Base-by-base conservation (phyloP, 306 rosid species). In the Phaseolus lunatus region DNA sequence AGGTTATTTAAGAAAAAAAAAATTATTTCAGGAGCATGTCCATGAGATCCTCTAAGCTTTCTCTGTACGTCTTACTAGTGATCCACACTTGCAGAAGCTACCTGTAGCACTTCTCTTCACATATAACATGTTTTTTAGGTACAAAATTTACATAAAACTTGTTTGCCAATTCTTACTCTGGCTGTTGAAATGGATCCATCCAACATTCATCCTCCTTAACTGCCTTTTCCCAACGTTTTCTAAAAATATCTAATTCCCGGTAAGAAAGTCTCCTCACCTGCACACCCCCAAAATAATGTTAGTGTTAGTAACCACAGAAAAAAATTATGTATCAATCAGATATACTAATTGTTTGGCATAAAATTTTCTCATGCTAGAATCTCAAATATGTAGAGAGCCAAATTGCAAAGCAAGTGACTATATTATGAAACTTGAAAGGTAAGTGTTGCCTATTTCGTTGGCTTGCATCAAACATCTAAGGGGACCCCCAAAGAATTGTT, bases 211-310 rank as follows among this genome's bases (percentile, higher is more conserved):
- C 89, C 33, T 67, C 78, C 22, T 76, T 16, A 54, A 26, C 86
- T 4, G 89, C 89, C 80, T 62, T 83, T 52, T 76, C 29, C 89
- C 89, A 85, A 26, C 89, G 86, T 85, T 85, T 82, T 33, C 6
- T 52, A 35, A 85, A 85, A 22, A 80, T 5, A 27, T 68, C 83
- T 53, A 82, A 85, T 76, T 85, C 89, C 13, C 7, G 26, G 80
- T 79, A 85, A 5, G 89, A 76, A 33, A 80, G 78, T 64, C 86
- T 82, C 66, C 89, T 82, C 66, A 85, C 89, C 89, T 85, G 75
- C 78, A 85, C 13, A 9, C 12, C 31, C 0, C 66, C 24, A 72
- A 54, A 64, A 43, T 6, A 31, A 76, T 41, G 24, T 77, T 68
- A 47, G 80, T 33, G 18, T 81, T 71, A 52, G 75, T 72, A 31